Evolutionary conservation across 1,139 yeast genomes (phyloP), one percentile per base, ranked within the genome.

Genomic region (Fermentozyma sake): DNA sequence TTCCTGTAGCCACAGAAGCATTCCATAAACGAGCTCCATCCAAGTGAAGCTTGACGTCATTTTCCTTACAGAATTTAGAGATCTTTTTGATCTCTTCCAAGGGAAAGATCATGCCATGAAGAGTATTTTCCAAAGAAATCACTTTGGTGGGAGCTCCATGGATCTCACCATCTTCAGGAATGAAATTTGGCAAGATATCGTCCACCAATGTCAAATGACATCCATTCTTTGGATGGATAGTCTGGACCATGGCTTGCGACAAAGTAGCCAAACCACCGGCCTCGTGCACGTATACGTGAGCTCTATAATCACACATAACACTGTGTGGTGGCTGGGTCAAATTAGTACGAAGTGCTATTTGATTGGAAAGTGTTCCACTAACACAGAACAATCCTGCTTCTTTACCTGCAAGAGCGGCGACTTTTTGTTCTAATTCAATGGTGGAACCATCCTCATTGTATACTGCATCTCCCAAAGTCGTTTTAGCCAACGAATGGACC

Each of bases 21-120:
- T 89, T 86, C 93, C 95, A 87, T 35, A 89, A 64, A 44, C 97
- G 71, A n/a, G 97, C 97, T 39, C 97, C 97, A 50, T 89, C 97
- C 48, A 87, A 74, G 52, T 89, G 97, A 46, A 87, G 60, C 41
- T 64, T 70, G 37, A 87, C 65, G 32, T 71, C 72, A 44, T 80
- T 68, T 30, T 65, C 72, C 35, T 69, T 62, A 41, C 95, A 86
- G 67, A 84, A 86, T 32, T 61, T 68, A 29, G 84, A 72, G 42
- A 89, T 87, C 38, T 77, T 72, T 37, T 66, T 62, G 39, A 89
- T 73, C 52, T 89, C 96, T 26, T 81, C 93, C 28, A 83, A 49
- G 9, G 96, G 97, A 55, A 77, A 72, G 23, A 87, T 60, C 27
- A 82, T 72, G 24, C 97, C 97, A 44, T 83, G 89, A 25, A 86